phyloP scores from a whole-genome alignment of 148 eudicot species.

The Nepenthes mirabilis region DNA sequence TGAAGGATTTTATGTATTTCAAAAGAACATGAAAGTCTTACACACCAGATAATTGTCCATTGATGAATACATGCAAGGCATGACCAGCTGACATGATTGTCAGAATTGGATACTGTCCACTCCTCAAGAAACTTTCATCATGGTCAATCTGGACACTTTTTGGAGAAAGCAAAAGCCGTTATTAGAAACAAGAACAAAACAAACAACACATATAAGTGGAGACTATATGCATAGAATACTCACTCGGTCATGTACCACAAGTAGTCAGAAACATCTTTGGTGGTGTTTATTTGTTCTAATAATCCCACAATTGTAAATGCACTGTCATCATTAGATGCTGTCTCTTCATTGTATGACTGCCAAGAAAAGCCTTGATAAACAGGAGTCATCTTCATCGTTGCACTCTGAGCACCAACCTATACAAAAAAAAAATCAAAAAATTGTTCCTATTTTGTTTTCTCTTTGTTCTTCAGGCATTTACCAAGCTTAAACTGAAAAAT shows the following conservation, averaged over 20 bases:
- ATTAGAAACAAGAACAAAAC: neutral
- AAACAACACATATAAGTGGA: neutral
- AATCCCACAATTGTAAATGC: constrained; percentile 45
- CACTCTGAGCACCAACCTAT: constrained; percentile 43
- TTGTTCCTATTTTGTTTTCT: neutral
- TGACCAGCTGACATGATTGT: constrained; percentile 84
- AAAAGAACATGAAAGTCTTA: neutral
- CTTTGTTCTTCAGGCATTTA: neutral
- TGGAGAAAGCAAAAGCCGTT: neutral
- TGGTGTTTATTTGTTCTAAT: constrained; percentile 70
- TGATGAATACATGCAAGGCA: constrained; percentile 86
- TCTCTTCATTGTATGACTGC: constrained; percentile 59
- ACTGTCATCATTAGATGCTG: constrained; percentile 36
- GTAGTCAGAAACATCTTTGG: constrained; percentile 67
- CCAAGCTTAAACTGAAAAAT: no score
- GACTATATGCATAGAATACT: constrained; percentile 21
- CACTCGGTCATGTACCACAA: constrained; percentile 90
- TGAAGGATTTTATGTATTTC: neutral
- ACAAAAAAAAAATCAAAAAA: neutral
- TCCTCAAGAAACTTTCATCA: constrained; percentile 49
- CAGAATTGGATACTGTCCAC: constrained; percentile 65
- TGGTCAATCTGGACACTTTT: constrained; percentile 53
- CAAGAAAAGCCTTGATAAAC: constrained; percentile 29
- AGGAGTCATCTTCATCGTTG: constrained; percentile 33
- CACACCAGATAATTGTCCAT: constrained; percentile 74